A percentile compares a stretch with the other conserved stretches of the same genome.
Conservation (phyloP, 257 asterid species). For the Solanum dulcamara region DNA sequence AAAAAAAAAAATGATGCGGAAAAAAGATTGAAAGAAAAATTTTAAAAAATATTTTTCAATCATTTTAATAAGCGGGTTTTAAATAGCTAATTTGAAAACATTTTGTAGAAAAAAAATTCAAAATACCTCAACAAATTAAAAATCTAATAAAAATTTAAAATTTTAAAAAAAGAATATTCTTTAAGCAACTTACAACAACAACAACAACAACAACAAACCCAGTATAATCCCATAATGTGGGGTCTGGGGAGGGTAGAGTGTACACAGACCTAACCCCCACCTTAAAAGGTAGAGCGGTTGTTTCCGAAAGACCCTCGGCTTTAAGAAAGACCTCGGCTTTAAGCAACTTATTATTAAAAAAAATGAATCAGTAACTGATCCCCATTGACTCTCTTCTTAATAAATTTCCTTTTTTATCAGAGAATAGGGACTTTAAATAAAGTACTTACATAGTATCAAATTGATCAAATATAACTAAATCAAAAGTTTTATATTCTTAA, state of each 20-base stretch:
- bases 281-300: too few species aligned
- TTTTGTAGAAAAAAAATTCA: background rate
- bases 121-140: background rate
- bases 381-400: background rate
- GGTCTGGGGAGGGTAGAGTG: too few species aligned
- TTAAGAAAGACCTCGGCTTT: too few species aligned
- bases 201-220: too few species aligned
- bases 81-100: background rate
- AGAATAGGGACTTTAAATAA: background rate
- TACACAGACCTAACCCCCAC: too few species aligned
- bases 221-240: too few species aligned
- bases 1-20: background rate
- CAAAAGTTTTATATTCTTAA: background rate
- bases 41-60: background rate
- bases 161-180: background rate
- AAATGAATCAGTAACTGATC: background rate
- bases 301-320: too few species aligned
- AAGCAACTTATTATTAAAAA: background rate
- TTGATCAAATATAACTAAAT: background rate
- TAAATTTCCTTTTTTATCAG: background rate
- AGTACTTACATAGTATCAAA: background rate
- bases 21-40: background rate
- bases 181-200: too few species aligned
- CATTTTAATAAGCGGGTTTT: background rate
- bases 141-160: background rate